Evolutionary conservation across 495 filamentous ascomycete species (phyloP).

Genomic region (Penicillium ochrochloron): DNA sequence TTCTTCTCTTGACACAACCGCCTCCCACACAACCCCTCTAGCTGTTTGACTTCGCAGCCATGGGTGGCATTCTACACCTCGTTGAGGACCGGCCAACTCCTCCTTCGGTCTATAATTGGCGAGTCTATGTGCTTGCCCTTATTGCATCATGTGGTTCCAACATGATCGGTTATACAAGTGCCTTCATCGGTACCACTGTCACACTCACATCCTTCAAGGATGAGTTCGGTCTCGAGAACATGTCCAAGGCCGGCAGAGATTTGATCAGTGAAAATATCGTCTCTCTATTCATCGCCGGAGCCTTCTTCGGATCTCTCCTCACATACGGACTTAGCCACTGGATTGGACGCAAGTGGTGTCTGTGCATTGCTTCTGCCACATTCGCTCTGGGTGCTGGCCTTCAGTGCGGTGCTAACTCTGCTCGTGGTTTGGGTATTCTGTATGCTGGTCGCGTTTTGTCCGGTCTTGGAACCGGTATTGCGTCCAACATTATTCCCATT

Average conservation of each 20-base stretch:
- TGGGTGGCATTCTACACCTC: conserved; percentile 60
- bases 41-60: conserved; percentile 38
- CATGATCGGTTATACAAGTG: conserved; percentile 73
- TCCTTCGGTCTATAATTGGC: conserved; percentile 74
- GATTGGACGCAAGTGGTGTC: conserved; percentile 59
- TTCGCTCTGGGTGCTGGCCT: conserved; percentile 70
- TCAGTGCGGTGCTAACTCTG: conserved; percentile 62
- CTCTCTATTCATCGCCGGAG: conserved; percentile 69
- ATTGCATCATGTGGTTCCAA: conserved; percentile 71
- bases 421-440: conserved; percentile 64
- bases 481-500: conserved; percentile 75
- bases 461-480: conserved; percentile 77
- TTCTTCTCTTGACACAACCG: conserved; percentile 8
- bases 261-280: conserved; percentile 69
- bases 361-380: conserved; percentile 55
- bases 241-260: conserved; percentile 41
- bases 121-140: conserved; percentile 64
- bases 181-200: conserved; percentile 73
- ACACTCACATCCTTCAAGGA: conserved; percentile 61
- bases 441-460: conserved; percentile 73
- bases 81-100: conserved; percentile 71
- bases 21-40: conserved; percentile 10
- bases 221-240: conserved; percentile 59
- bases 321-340: conserved; percentile 62
- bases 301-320: conserved; percentile 68